phyloP scores from a whole-genome alignment of 768 basidiomycete species.

The Leccinum arenicola region DNA sequence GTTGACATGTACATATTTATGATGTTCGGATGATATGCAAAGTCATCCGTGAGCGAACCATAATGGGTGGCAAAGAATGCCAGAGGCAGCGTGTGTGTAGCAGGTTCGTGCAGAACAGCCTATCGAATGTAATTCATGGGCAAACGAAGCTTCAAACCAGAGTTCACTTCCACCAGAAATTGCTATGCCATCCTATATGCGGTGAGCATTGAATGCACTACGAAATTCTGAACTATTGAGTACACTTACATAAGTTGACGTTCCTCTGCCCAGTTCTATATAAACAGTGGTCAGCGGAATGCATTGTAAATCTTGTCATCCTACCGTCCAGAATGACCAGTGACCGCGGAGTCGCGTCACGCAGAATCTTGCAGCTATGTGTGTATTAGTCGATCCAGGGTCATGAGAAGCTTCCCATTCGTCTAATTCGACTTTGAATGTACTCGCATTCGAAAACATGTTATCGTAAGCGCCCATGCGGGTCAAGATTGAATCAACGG shows the following conservation, averaged over 20 bases:
- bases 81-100: slow-evolving; percentile 86
- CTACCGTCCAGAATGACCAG: slow-evolving; percentile 92
- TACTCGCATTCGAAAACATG: slow-evolving; percentile 91
- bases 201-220: slow-evolving; percentile 13
- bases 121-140: slow-evolving; percentile 26
- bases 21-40: slow-evolving; percentile 87
- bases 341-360: slow-evolving; percentile 91
- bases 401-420: slow-evolving; percentile 64
- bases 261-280: slow-evolving; percentile 89
- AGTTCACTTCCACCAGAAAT: slow-evolving; percentile 75
- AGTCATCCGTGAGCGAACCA: slow-evolving; percentile 93
- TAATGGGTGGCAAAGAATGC: slow-evolving; percentile 99
- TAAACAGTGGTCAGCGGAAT: slow-evolving; percentile 8
- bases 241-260: slow-evolving; percentile 79
- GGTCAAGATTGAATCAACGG: slow-evolving; percentile 89
- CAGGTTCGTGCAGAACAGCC: slow-evolving; percentile 93
- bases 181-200: slow-evolving; percentile 86
- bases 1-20: slow-evolving; percentile 96
- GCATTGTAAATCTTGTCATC: slow-evolving; percentile 17
- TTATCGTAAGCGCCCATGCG: slow-evolving; percentile 99
- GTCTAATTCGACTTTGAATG: slow-evolving; percentile 98
- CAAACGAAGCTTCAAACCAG: not conserved
- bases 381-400: not conserved
- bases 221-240: not conserved
- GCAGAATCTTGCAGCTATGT: slow-evolving; percentile 83